Conservation (phyloP, 495 filamentous ascomycete species). For the Hyphodiscus hymeniophilus region DNA sequence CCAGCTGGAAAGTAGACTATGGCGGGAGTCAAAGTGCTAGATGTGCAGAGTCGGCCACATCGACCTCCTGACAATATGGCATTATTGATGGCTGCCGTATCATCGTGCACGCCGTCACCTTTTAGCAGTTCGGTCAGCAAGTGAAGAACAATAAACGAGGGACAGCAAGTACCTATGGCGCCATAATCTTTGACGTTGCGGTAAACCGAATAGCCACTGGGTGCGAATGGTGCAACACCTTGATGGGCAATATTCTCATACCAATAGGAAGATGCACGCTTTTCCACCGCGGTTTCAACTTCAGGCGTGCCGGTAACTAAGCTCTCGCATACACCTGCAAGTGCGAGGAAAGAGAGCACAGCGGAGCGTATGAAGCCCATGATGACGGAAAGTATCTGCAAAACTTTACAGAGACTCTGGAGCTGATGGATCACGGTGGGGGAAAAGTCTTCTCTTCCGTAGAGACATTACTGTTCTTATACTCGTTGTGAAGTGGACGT, state of each 20-base stretch:
- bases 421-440: too few relatives aligned
- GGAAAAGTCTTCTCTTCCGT: too few relatives aligned
- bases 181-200: conserved; percentile 20
- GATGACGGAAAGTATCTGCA: neutral
- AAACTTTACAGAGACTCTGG: neutral
- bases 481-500: neutral
- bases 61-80: conserved; percentile 45
- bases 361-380: neutral
- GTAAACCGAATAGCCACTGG: conserved; percentile 12
- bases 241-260: conserved; percentile 20
- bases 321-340: neutral
- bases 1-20: conserved; percentile 30
- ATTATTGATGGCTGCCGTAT: conserved; percentile 61
- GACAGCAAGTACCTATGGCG: neutral
- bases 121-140: neutral
- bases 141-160: neutral
- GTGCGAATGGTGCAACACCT: conserved; percentile 21
- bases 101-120: conserved; percentile 68
- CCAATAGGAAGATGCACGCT: conserved; percentile 15
- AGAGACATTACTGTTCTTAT: neutral
- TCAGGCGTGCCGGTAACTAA: neutral
- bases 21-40: conserved; percentile 33
- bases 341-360: neutral
- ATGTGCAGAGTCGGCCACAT: conserved; percentile 30
- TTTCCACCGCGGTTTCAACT: neutral